Percentiles rank a stretch among this genome's conserved stretches.
Evolutionary conservation across 768 basidiomycete genomes (phyloP).

Genomic region (Serendipita sp.): DNA sequence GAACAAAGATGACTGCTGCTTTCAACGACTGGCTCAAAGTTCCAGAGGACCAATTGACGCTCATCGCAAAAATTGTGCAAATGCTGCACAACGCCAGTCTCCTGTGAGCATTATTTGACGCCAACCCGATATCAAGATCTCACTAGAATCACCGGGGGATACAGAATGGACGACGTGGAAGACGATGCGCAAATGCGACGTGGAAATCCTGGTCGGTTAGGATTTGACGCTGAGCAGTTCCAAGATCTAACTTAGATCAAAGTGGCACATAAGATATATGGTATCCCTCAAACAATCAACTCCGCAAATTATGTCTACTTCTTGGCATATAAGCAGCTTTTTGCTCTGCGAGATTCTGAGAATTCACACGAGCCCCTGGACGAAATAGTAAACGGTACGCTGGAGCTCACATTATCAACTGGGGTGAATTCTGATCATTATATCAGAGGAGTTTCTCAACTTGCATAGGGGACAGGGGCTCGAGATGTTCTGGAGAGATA

Average conservation of each 20-base stretch:
- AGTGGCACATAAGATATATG: slow-evolving; percentile 94
- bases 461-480: slow-evolving; percentile 91
- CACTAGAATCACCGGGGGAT: not conserved
- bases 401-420: slow-evolving; percentile 16
- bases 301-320: slow-evolving; percentile 96
- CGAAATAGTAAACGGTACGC: not conserved
- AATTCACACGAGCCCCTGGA: slow-evolving; percentile 17
- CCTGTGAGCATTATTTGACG: slow-evolving; percentile 34
- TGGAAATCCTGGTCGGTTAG: slow-evolving; percentile 53
- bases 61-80: slow-evolving; percentile 68
- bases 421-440: not conserved
- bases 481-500: slow-evolving; percentile 89
- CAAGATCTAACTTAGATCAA: slow-evolving; percentile 1
- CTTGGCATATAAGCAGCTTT: slow-evolving; percentile 74
- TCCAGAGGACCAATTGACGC: slow-evolving; percentile 45
- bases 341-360: slow-evolving; percentile 28
- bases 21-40: slow-evolving; percentile 90
- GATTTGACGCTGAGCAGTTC: not conserved
- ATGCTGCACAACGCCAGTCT: slow-evolving; percentile 93
- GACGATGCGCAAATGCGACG: slow-evolving; percentile 76
- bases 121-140: not conserved
- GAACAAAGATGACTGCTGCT: slow-evolving; percentile 71
- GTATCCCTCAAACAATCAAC: slow-evolving; percentile 92
- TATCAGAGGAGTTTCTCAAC: slow-evolving; percentile 50
- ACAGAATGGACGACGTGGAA: slow-evolving; percentile 86